Conservation (phyloP, 345 rosid genomes). For the Citrus mangshanensis region DNA sequence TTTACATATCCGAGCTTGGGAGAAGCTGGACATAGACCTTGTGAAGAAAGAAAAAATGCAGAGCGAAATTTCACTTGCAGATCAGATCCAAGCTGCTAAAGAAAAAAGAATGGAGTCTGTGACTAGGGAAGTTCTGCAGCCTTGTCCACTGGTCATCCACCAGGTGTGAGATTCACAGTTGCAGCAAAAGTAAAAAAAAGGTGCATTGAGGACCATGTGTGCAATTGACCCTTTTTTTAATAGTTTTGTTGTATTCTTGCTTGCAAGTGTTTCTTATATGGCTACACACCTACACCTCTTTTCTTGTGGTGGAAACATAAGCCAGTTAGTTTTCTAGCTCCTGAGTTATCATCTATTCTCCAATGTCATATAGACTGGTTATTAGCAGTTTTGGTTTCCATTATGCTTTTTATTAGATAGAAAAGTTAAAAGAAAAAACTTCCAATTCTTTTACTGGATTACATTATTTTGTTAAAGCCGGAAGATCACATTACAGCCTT, state of each 20-base stretch:
- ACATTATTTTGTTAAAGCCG: not conserved
- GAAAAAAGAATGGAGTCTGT: conserved; percentile 34
- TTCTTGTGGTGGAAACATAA: not conserved
- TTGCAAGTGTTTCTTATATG: not conserved
- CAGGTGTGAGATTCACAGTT: conserved; percentile 9
- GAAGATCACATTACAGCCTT: not conserved
- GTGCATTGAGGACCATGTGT: too few species aligned
- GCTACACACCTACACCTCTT: not conserved
- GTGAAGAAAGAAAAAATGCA: conserved; percentile 49
- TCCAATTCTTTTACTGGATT: not conserved
- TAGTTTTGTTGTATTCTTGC: not conserved
- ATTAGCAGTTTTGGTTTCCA: not conserved
- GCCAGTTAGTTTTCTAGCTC: not conserved
- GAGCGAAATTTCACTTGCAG: conserved; percentile 65
- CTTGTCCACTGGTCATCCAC: conserved; percentile 15
- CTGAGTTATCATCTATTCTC: not conserved
- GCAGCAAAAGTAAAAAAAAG: not conserved
- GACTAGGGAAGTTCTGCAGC: conserved; percentile 19
- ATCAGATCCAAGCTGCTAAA: conserved; percentile 77
- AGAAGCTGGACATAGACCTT: conserved; percentile 56
- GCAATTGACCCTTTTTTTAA: not conserved
- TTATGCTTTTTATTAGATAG: not conserved
- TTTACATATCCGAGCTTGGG: conserved; percentile 42
- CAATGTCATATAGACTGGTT: not conserved
- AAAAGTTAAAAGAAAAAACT: not conserved